Conservation (phyloP, 495 filamentous ascomycete genomes). For the Pyrenula aspistea region DNA sequence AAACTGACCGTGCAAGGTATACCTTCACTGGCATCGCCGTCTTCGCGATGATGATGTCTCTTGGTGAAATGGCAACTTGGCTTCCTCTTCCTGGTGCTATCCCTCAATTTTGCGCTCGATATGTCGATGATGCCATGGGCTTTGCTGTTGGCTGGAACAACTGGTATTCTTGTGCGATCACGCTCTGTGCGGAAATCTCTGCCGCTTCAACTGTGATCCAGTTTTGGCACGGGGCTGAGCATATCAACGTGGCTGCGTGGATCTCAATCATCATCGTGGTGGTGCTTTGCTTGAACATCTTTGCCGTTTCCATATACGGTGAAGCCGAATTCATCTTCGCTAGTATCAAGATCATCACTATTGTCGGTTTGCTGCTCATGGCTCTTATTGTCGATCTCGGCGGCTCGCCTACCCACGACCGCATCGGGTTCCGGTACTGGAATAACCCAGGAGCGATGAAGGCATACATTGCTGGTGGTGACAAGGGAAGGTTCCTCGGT, state of each 20-base stretch:
- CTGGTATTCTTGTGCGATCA: slow-evolving; percentile 48
- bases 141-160: slow-evolving; percentile 78
- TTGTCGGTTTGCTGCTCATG: slow-evolving; percentile 56
- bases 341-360: slow-evolving; percentile 62
- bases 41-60: slow-evolving; percentile 27
- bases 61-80: slow-evolving; percentile 64
- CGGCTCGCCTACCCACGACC: slow-evolving; percentile 47
- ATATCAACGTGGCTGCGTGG: slow-evolving; percentile 48
- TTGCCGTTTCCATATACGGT: slow-evolving; percentile 57
- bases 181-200: slow-evolving; percentile 63
- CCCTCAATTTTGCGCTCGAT: slow-evolving; percentile 60
- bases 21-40: background rate
- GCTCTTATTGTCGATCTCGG: slow-evolving; percentile 57
- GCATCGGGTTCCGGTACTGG: slow-evolving; percentile 65
- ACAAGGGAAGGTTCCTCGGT: slow-evolving; percentile 30
- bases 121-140: slow-evolving; percentile 61
- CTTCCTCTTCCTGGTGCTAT: slow-evolving; percentile 64
- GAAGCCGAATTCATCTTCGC: slow-evolving; percentile 68
- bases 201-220: slow-evolving; percentile 64
- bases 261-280: slow-evolving; percentile 67
- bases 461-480: slow-evolving; percentile 29
- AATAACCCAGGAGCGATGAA: slow-evolving; percentile 56
- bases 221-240: slow-evolving; percentile 50
- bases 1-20: slow-evolving; percentile 44
- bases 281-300: slow-evolving; percentile 53